phyloP scores from a whole-genome alignment of 176 grass and related monocot species.

The Carex littledalei region DNA sequence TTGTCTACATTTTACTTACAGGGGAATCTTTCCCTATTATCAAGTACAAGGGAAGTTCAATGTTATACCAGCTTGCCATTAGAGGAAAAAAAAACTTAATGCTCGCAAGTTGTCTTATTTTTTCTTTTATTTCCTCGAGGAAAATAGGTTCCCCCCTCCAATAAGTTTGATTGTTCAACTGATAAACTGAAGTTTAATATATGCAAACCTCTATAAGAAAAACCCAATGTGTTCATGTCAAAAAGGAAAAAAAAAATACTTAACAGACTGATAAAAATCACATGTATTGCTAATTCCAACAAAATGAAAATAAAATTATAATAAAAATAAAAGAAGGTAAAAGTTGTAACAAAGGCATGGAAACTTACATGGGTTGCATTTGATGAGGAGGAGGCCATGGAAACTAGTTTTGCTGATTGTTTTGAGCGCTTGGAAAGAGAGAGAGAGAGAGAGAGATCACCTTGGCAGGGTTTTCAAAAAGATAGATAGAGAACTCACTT shows the following conservation, averaged over 20 bases:
- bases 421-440: not conserved
- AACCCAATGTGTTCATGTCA: not conserved
- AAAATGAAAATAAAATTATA: no score
- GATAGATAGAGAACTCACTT: no score
- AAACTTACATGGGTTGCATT: not conserved
- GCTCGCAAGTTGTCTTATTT: not conserved
- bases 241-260: not conserved
- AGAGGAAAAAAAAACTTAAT: not conserved
- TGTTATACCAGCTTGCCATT: not conserved
- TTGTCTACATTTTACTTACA: not conserved
- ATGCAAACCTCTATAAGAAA: not conserved
- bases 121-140: not conserved
- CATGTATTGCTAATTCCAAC: no score
- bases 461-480: no score
- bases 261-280: no score
- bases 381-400: not conserved
- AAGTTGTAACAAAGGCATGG: no score
- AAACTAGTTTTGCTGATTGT: not conserved
- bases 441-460: not conserved
- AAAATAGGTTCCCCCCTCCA: not conserved
- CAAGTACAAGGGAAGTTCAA: not conserved
- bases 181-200: not conserved
- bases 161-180: not conserved
- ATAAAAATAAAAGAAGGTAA: no score
- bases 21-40: not conserved